Evolutionary conservation across 495 filamentous ascomycete species (phyloP).

Genomic region (Podospora pseudoanserina): DNA sequence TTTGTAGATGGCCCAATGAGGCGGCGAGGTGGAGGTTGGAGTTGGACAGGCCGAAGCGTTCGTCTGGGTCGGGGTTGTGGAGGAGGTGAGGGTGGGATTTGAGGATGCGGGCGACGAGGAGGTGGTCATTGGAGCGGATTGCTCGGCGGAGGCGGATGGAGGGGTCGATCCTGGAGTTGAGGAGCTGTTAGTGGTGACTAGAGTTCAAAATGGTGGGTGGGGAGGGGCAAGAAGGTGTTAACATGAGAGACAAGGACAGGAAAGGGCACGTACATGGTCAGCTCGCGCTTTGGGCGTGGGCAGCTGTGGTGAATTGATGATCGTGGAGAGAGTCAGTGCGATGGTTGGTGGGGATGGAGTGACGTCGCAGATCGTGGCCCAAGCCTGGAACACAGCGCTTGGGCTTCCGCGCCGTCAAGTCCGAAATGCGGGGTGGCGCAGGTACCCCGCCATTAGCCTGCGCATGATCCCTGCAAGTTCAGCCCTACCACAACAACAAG

Average conservation of each 20-base stretch:
- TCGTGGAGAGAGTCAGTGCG: not conserved
- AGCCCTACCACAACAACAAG: not conserved
- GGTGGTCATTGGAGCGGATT: conserved; percentile 66
- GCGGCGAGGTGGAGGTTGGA: conserved; percentile 76
- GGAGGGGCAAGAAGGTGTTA: not conserved
- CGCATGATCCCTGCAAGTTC: not conserved
- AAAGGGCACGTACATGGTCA: not conserved
- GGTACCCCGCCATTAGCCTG: conserved; percentile 6
- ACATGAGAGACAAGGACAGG: not conserved
- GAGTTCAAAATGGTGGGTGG: not conserved
- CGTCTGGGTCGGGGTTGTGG: conserved; percentile 65
- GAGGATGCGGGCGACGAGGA: conserved; percentile 69
- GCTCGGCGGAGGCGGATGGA: conserved; percentile 66
- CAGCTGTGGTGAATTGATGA: not conserved
- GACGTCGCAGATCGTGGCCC: not conserved
- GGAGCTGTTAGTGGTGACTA: not conserved
- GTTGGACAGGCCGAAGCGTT: conserved; percentile 54
- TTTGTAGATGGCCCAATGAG: conserved; percentile 59
- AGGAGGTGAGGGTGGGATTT: conserved; percentile 62
- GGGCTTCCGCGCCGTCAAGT: not conserved
- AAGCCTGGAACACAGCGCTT: not conserved
- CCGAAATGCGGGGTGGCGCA: not conserved
- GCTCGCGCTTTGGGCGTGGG: not conserved
- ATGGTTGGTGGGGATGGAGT: conserved; percentile 1
- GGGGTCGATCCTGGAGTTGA: conserved; percentile 55